Percentiles rank a stretch among this genome's conserved stretches.
Evolutionary conservation across 352 stramenopile species (phyloP).

Genomic region (Globisporangium okanoganense): DNA sequence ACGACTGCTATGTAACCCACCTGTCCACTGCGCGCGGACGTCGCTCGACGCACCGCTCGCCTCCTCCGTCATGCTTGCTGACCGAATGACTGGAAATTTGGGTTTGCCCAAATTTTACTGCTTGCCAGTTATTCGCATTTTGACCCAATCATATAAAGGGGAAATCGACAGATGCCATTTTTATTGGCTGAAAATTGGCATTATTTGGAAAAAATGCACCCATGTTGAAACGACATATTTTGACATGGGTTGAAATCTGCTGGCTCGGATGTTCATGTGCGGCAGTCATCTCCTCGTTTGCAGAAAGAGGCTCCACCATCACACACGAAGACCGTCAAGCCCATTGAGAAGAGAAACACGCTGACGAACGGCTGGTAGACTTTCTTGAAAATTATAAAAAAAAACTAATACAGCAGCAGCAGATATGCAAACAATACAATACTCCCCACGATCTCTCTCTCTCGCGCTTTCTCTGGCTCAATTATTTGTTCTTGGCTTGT

Average conservation of each 20-base stretch:
- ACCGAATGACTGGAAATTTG: too few species aligned
- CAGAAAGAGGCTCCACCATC: neutral
- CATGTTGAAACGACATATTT: neutral
- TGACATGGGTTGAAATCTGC: neutral
- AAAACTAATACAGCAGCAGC: neutral
- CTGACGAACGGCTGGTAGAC: neutral
- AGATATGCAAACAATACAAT: neutral
- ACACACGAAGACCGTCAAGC: neutral
- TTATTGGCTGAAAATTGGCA: neutral
- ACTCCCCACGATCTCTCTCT: neutral
- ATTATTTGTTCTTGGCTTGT: neutral
- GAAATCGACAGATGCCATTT: too few species aligned
- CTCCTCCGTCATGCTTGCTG: neutral
- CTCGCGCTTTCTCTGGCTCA: neutral
- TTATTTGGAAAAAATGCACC: neutral
- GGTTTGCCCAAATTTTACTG: too few species aligned
- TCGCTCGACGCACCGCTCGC: neutral
- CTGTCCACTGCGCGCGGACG: slow-evolving; percentile 14
- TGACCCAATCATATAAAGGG: neutral
- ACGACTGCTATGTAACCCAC: neutral
- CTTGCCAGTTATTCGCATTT: too few species aligned
- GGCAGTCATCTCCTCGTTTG: neutral
- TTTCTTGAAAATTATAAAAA: neutral
- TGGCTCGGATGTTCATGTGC: neutral
- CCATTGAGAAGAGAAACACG: neutral